Percentiles rank a stretch among this genome's conserved stretches.
These are phyloP conservation scores for Neurospora sp. DNA, from an alignment of 495 filamentous ascomycete species.

Conservation along the genomic window DNA sequence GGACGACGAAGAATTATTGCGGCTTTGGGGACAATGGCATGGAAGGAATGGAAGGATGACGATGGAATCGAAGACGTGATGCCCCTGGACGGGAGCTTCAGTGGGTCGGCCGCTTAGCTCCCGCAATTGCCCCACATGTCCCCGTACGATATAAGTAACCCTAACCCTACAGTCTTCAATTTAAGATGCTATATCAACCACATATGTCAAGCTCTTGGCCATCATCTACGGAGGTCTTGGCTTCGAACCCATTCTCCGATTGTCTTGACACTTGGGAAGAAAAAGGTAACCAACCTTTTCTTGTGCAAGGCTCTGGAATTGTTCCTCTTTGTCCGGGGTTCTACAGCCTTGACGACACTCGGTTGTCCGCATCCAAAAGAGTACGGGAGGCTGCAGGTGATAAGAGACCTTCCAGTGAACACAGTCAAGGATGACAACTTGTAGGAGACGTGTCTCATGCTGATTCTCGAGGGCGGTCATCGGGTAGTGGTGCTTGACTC, in stretches of 20 bases:
- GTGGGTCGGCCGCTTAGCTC: neutral
- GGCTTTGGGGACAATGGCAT: neutral
- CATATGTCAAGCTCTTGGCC: neutral
- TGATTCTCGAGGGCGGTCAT: neutral
- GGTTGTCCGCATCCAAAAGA: neutral
- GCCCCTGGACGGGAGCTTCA: neutral
- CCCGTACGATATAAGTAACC: no score
- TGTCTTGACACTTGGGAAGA: neutral
- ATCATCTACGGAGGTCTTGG: neutral
- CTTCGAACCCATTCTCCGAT: neutral
- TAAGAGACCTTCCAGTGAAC: neutral
- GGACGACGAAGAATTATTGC: neutral
- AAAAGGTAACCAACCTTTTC: neutral
- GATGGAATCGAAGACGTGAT: neutral
- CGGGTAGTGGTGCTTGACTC: neutral
- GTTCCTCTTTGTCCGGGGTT: neutral
- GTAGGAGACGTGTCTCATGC: neutral
- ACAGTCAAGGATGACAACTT: neutral
- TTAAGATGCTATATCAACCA: neutral
- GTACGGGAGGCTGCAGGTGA: neutral
- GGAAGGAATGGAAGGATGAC: neutral
- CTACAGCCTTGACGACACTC: neutral
- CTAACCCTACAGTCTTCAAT: neutral
- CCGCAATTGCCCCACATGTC: neutral
- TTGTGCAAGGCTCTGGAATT: neutral